These are phyloP conservation scores for Wickerhamiella azyma DNA, from an alignment of 805 yeast genomes.

Conservation along the genomic window DNA sequence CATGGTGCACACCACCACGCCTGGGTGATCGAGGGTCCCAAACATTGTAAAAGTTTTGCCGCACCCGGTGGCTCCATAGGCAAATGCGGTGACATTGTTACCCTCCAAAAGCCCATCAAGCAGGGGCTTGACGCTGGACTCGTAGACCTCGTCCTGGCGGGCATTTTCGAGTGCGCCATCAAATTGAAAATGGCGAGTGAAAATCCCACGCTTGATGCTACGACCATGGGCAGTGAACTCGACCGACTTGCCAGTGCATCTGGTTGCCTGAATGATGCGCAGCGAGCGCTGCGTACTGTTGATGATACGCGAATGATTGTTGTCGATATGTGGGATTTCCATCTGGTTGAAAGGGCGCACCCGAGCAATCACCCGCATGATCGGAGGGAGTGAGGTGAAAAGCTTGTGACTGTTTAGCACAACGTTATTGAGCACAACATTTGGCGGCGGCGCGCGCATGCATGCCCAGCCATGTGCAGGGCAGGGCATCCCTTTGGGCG, in stretches of 20 bases:
- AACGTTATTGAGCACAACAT: too few relatives aligned
- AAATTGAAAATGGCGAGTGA: conserved; percentile 42
- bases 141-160: conserved; percentile 54
- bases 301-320: conserved; percentile 4
- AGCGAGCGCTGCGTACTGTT: conserved; percentile 38
- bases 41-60: conserved; percentile 87
- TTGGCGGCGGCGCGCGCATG: too few relatives aligned
- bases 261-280: neutral
- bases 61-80: conserved; percentile 93
- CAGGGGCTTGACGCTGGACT: conserved; percentile 53
- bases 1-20: conserved; percentile 67
- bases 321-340: conserved; percentile 30
- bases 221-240: neutral
- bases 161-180: conserved; percentile 60
- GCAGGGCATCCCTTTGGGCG: too few relatives aligned
- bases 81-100: conserved; percentile 79
- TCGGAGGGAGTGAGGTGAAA: too few relatives aligned
- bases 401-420: too few relatives aligned
- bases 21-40: conserved; percentile 62
- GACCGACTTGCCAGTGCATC: neutral
- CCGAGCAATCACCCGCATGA: conserved; percentile 30
- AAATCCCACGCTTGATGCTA: neutral
- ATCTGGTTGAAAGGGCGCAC: conserved; percentile 65
- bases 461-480: too few relatives aligned
- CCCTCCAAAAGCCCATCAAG: conserved; percentile 70